Evolutionary conservation across 208 protist species (phyloP), one percentile per base, ranked within the genome.

Genomic region (Trypanosoma cruzi): DNA sequence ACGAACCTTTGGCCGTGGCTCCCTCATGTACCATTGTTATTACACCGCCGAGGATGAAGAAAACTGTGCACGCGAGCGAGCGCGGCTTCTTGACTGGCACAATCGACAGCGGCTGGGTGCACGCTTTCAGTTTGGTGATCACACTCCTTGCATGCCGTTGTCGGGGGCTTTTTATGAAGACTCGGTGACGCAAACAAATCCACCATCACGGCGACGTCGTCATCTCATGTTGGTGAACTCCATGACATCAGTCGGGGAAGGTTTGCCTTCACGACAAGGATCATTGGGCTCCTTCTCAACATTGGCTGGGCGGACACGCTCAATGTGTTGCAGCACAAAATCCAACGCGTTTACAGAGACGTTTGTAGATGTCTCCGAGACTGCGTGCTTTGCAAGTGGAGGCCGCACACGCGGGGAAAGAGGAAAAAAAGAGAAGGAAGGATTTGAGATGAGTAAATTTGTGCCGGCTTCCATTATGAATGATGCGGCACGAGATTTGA

Each of bases 11-110:
- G 68, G 53, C 5, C 54, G 64, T n/a, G 73, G 68, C 2, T 46
- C 73, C 28, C 68, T 68, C 5, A 81, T 75, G 50, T 85, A 82
- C 36, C 16, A 80, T 24, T 92, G 86, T 53, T 84, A 87, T 36
- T 92, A 84, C 54, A 82, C 63, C 34, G 24, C 34, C 6, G 61
- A 71, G n/a, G 79, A 85, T 65, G 81, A 85, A 54, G 67, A 56
- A 40, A 70, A 69, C 2, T 72, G 75, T 16, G 66, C 52, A 26
- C 78, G 75, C 28, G 64, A 69, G 6, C 68, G 77, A 16, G 42
- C 74, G 52, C 36, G 70, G 20, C 59, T 28, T 58, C 14, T 80
- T n/a, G 74, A 84, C 24, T 79, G 66, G 1, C 73, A 84, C 58
- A 64, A 64, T 29, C 58, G 67, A 20, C 36, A 55, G 56, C 68